Conservation (phyloP, 2,329 filamentous ascomycete genomes). For the Monilinia laxa region DNA sequence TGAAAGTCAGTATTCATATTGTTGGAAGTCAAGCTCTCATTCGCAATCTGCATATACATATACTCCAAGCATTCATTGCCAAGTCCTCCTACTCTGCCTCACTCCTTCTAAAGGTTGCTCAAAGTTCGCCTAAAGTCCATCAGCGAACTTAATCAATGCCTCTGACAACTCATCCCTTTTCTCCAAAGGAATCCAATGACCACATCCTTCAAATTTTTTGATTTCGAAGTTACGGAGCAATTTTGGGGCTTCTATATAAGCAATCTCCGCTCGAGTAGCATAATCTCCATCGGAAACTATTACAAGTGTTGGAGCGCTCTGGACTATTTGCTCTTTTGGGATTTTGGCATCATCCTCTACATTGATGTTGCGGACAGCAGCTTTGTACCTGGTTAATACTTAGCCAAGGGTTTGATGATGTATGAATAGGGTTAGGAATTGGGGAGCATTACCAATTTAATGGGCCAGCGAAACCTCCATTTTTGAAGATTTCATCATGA, state of each 20-base stretch:
- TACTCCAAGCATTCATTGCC: no score
- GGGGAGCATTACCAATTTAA: constrained; percentile 23
- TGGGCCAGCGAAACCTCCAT: constrained; percentile 16
- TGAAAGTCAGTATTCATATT: no score
- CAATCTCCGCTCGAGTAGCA: constrained; percentile 26
- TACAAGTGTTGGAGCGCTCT: constrained; percentile 24
- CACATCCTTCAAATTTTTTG: constrained; percentile 25
- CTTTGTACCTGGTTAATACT: constrained; percentile 24
- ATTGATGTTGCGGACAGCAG: constrained; percentile 23
- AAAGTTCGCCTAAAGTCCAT: not conserved
- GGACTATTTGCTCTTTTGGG: constrained; percentile 24
- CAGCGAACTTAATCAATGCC: constrained; percentile 25
- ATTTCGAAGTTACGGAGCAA: constrained; percentile 10
- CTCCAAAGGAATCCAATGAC: constrained; percentile 30
- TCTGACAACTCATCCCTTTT: constrained; percentile 29
- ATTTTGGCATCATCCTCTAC: constrained; percentile 27
- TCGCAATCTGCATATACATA: no score
- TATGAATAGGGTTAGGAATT: not conserved
- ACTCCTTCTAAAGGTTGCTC: not conserved
- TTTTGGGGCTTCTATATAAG: constrained; percentile 1
- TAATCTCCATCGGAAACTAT: constrained; percentile 24
- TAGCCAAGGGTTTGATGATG: constrained; percentile 14
- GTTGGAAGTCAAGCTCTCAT: no score
- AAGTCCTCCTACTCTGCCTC: no score
- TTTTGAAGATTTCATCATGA: constrained; percentile 24